Evolutionary conservation across 805 yeast species (phyloP), one percentile per base, ranked within the genome.

Genomic region (Sugiyamaella smithiae): DNA sequence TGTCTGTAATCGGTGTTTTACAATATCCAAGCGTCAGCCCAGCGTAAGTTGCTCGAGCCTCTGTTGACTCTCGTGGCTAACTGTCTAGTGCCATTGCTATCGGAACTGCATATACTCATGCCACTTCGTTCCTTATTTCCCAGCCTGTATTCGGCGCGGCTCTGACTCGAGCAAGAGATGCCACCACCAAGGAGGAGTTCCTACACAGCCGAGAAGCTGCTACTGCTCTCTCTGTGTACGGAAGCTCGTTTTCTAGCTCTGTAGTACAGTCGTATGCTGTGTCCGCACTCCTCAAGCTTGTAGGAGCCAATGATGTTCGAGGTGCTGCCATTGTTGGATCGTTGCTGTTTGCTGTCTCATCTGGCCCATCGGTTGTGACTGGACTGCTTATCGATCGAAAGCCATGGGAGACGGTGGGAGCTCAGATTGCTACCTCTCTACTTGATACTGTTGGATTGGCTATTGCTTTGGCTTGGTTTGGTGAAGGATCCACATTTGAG

Each of bases 361-460:
- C 69, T 35, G 61, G 66, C 20, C 74, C 74, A 20, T 50, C 61
- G 36, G 49, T 69, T 16, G 61, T 69, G 33, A 51, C 57, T 46
- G 60, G 59, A 43, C 40, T 69, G 46, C 53, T 70, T 47, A 55
- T 67, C 42, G 66, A 69, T 49, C 58, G 62, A 59, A 58, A 66
- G 50, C 63, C 70, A 12, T 22, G 60, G 7, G 73, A 70, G 50
- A 60, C 62, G 26, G 47, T 71, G 25, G 55, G 63, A 24, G 64
- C 67, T 44, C 56, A 60, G 52, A 46, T 57, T 26, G 66, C 62
- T 14, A 57, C 64, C 14, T 58, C 67, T 44, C 49, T 69, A 31
- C 57, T 71, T 23, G 74, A 71, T 60, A 70, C 74, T 23, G 71
- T 71, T 24, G 74, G 74, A 14, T 61, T 70, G 31, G 58, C 74